These are phyloP conservation scores for Hemileia vastatrix DNA, from an alignment of 1,284 basidiomycete genomes.

Conservation along the genomic window DNA sequence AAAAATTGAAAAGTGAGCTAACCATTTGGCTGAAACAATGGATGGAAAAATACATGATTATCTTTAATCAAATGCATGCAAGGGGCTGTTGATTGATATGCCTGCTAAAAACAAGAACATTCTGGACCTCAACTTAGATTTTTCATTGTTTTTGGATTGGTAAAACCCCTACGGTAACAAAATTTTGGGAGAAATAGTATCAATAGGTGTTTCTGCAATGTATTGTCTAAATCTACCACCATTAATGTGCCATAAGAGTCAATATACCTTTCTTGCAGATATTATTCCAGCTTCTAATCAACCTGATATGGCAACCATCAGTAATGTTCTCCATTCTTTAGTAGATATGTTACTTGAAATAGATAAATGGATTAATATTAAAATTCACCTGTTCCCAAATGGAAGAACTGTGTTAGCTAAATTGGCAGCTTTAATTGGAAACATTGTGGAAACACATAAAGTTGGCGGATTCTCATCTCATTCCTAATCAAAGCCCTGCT, in stretches of 20 bases:
- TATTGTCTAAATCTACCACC: background rate
- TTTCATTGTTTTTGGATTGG: background rate
- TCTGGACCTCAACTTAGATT: background rate
- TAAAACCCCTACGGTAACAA: background rate
- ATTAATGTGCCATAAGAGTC: background rate
- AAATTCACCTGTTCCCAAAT: background rate
- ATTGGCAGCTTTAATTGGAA: background rate
- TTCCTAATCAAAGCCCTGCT: background rate
- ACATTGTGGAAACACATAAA: slow-evolving; percentile 3
- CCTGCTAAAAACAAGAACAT: too few relatives aligned
- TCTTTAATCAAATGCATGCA: too few relatives aligned
- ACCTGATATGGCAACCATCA: background rate
- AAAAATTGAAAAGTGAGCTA: too few relatives aligned
- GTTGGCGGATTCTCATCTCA: background rate
- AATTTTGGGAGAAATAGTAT: background rate
- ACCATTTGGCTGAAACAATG: too few relatives aligned
- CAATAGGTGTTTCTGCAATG: background rate
- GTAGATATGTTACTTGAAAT: background rate
- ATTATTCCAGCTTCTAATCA: slow-evolving; percentile 5
- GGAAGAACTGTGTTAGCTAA: background rate
- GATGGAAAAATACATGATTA: too few relatives aligned
- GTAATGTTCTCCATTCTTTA: background rate
- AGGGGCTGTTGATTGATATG: too few relatives aligned
- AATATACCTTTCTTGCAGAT: background rate
- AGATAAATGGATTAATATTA: background rate